Evolutionary conservation across 192 early-diverging fungal genomes (phyloP), one percentile per base, ranked within the genome.

Genomic region (Linnemannia schmuckeri): DNA sequence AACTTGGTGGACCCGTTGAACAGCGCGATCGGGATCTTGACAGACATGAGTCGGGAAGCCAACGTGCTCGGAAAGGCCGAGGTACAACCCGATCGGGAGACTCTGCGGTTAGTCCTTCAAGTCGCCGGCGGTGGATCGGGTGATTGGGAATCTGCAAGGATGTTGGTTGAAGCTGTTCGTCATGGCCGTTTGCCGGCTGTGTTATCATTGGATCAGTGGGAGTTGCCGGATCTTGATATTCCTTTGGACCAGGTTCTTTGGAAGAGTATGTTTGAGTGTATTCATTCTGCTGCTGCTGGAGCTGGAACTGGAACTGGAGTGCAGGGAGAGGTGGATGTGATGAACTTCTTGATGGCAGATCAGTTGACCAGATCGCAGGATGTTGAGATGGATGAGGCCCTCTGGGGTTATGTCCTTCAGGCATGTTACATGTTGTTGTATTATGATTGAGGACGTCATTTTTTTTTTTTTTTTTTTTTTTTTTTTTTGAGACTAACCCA

Each of bases 1-100:
- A 42, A 15, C 35, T 52, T 74, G 44, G 49, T 52, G 12, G 76
- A 81, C 30, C 80, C 85, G 0, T 66, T 87, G 40, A 75, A 74
- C 24, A 81, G 80, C 44, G 85, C 85, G 12, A 68, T 87, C 46
- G 72, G 76, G 44, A 81, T 87, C 40, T 49, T 87, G 71, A 87
- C 85, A 40, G 85, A 78, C 18, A 87, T 87, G 85, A 81, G 76
- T 38, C 76, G 76, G n/a, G 79, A 87, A 68, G 85, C 85, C 40
- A 87, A 80, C 68, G 80, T 80, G 78, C 35, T 57, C n/a, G 83
- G 83, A 18, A 81, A 66, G 9, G 22, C 68, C 0, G 57, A 38
- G 7, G 35, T 87, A 3, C 85, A 87, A 54, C 85, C 85, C 2
- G 85, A 87, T 76, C 69, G 54, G 6, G 79, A 81, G 27, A 87